Evolutionary conservation across 169 alveolate genomes (phyloP), one percentile per base, ranked within the genome.

Genomic region (Plasmodium gonderi): DNA sequence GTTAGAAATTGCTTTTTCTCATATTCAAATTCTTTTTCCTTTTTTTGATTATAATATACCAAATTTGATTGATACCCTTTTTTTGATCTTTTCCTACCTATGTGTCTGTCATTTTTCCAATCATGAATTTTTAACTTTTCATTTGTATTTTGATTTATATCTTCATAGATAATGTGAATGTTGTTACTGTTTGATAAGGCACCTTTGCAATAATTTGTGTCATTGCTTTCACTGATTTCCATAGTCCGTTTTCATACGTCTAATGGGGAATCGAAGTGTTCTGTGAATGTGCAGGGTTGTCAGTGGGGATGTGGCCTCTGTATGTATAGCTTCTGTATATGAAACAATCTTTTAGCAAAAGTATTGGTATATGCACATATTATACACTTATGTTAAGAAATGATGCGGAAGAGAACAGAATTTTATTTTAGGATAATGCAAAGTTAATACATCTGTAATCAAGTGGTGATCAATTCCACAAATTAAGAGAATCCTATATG

Each of bases 21-120:
- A 23, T 83, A 60, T 23, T 83, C 47, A 80, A 8, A 3, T 26
- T 29, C 74, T 12, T 44, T 36, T 67, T 80, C 51, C 60, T 42
- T 82, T 29, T 42, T 67, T 45, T 82, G 77, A 47, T 82, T 72
- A 82, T 45, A 82, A 20, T 68, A 82, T 12, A n/a, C 67, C 31
- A 72, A 4, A 23, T 14, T 40, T 3, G 65, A 12, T 6, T 82
- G 74, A 26, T 69, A 68, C 26, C 64, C 77, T 45, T 83, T 83
- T 83, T 74, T 47, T 12, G 67, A 42, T 2, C 91, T 7, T 7
- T 64, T 80, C 2, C 69, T 44, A 20, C 64, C 64, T 2, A 45
- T 7, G 31, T 72, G 54, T 51, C 60, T 82, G 26, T 69, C 75
- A 80, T 9, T 20, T 65, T 80, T 65, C 91, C 91, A 80, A 12